Evolutionary conservation across 768 basidiomycete species (phyloP), one percentile per base, ranked within the genome.

Genomic region (Tylopilus vinaceipallidus): DNA sequence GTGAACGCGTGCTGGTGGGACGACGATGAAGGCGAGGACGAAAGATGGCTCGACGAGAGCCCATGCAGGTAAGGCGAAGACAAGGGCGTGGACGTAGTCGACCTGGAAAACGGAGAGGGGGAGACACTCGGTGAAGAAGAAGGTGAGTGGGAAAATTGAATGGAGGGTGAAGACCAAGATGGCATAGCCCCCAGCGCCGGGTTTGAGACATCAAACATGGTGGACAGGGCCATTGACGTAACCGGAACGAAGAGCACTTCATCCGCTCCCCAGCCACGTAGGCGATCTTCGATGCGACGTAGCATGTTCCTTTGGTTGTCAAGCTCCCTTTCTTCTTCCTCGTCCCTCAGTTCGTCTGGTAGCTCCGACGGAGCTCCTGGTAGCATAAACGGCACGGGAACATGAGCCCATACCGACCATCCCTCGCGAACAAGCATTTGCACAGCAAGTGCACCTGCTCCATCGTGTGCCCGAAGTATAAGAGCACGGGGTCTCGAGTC

Each of bases 371-470:
- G 56, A 43, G 43, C 54, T 23, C 53, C 73, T 52, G 61, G 62
- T 16, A 60, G 56, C 69, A 47, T 64, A 53, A 58, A 76, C 45
- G 54, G 67, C 42, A 55, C 66, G 6, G 71, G 75, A 7, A 83
- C 74, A 50, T 94, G 89, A 4, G 87, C 89, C 49, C 80, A 86
- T 10, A 95, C 84, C 17, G 79, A 73, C 74, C 88, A 89, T 3
- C 88, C 88, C 8, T 77, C 73, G 14, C 71, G 67, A 4, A 79
- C 78, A 37, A 97, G 77, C 76, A 91, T 84, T 64, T 92, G 89
- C 14, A 82, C 81, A 4, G 84, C 84, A 59, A 95, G 71, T 10
- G 86, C 88, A 5, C 91, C 90, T 2, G 78, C 69, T 1, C 88
- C 88, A 50, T 86, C 84, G 54, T 91, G 88, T 0, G 84, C 84